Evolutionary conservation across 495 filamentous ascomycete species (phyloP).

Genomic region (Talaromyces thailandensis): DNA sequence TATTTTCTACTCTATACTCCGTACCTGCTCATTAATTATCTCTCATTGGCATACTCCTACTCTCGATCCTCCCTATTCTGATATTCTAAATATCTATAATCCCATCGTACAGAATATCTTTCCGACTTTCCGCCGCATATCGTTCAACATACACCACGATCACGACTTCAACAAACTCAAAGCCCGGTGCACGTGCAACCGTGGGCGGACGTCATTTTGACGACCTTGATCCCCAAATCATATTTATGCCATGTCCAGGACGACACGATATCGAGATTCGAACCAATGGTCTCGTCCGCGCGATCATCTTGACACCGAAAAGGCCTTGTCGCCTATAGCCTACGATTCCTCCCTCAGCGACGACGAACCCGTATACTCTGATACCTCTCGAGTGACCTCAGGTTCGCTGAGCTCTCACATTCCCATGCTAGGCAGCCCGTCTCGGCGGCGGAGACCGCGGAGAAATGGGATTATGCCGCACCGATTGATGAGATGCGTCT

Average conservation of each 20-base stretch:
- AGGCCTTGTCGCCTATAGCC: slow-evolving; percentile 4
- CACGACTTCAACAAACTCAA: neutral
- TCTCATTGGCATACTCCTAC: neutral
- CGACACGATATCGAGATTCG: slow-evolving; percentile 5
- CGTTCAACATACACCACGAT: neutral
- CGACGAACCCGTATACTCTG: slow-evolving; percentile 17
- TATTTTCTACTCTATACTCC: too few relatives aligned
- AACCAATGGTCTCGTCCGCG: slow-evolving; percentile 4
- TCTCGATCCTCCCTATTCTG: neutral
- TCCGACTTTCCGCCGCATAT: neutral
- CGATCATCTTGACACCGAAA: slow-evolving; percentile 20
- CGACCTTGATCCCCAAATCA: neutral
- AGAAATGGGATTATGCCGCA: slow-evolving; percentile 49
- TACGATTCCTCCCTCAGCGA: slow-evolving; percentile 19
- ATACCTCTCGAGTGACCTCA: slow-evolving; percentile 40
- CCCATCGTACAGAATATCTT: neutral
- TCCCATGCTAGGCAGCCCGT: slow-evolving; percentile 44
- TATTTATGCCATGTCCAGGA: slow-evolving; percentile 5
- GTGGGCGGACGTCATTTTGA: slow-evolving; percentile 7
- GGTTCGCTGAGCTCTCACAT: slow-evolving; percentile 39
- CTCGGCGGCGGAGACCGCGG: slow-evolving; percentile 26
- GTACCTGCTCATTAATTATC: neutral
- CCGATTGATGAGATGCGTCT: slow-evolving; percentile 61
- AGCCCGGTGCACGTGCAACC: slow-evolving; percentile 1
- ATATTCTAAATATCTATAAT: neutral